Percentiles rank a stretch among this genome's conserved stretches.
Evolutionary conservation across 768 basidiomycete genomes (phyloP).

Genomic region (Hericium coralloides): DNA sequence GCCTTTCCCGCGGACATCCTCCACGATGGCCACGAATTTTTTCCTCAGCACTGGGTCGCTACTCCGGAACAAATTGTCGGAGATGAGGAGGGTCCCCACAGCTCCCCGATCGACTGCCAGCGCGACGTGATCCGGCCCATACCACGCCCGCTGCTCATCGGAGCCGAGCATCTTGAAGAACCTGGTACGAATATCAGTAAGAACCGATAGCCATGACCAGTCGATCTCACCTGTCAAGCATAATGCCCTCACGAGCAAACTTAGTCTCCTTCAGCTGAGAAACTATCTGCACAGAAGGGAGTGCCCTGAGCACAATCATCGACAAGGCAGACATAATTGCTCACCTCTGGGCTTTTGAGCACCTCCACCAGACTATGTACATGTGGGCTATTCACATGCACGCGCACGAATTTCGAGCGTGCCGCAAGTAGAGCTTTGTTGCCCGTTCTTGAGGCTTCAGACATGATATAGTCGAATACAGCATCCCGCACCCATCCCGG

Average conservation of each 20-base stretch:
- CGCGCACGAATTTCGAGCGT: conserved; percentile 79
- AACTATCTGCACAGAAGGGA: conserved; percentile 39
- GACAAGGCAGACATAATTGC: neutral
- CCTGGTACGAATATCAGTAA: conserved; percentile 29
- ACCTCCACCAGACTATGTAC: conserved; percentile 95
- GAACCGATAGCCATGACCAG: neutral
- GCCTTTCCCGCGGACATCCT: conserved; percentile 79
- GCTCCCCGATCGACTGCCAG: conserved; percentile 91
- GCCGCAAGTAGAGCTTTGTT: conserved; percentile 79
- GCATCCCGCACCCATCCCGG: conserved; percentile 94
- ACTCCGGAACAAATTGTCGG: conserved; percentile 88
- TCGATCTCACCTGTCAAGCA: conserved; percentile 67
- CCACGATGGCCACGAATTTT: conserved; percentile 80
- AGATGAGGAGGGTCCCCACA: conserved; percentile 88
- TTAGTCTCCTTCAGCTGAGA: conserved; percentile 87
- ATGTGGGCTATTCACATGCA: conserved; percentile 89
- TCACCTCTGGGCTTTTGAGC: conserved; percentile 87
- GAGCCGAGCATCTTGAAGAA: conserved; percentile 97
- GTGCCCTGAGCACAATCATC: neutral
- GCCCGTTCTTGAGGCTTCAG: conserved; percentile 68
- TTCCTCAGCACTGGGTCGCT: conserved; percentile 72
- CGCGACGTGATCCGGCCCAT: conserved; percentile 90
- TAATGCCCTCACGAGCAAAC: conserved; percentile 87
- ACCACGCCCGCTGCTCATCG: conserved; percentile 97
- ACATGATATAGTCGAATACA: conserved; percentile 75